Evolutionary conservation across 352 stramenopile species (phyloP), one percentile per base, ranked within the genome.

Genomic region (Globisporangium okanoganense): DNA sequence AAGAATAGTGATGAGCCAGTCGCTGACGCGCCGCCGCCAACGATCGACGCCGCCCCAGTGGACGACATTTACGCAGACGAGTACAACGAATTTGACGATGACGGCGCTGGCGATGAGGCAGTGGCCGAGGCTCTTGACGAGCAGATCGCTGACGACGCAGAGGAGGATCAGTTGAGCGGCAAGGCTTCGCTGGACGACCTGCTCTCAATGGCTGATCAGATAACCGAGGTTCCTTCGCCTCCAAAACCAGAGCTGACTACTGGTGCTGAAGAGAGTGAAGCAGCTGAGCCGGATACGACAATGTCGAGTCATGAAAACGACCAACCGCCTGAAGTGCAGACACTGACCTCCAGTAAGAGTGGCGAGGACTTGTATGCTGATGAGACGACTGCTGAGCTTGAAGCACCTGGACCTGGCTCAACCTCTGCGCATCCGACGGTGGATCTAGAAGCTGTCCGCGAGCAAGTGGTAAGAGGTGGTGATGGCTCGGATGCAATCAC

Each of bases 51-150:
- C 1, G 48, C 58, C 1, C 49, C 50, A 33, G 61, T 65, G 4
- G 76, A 86, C 65, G 75, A 74, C 40, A 69, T 89, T 61, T 89
- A 87, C 43, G 76, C 66, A 8, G 79, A 87, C 55, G 67, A 72
- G 29, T 81, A 79, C 48, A 74, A 66, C 20, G 78, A 89, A 43
- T 87, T 87, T 61, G 78, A 88, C 1, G 76, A 78, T 18, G 58
- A 55, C 20, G 68, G 57, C 38, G 72, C 71, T 8, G 76, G 76
- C 40, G 74, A 85, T 38, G 65, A 62, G 38, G 47, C 50, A 38
- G 66, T 64, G 35, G 35, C 50, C 48, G 67, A 77, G 24, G 48
- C 51, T 31, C 64, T 43, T n/a, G 51, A 38, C 5, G 69, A 75
- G 56, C 18, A 35, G 35, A 29, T 22, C 13, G 18, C 36, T 31